A percentile compares a stretch with the other conserved stretches of the same genome.
These are phyloP conservation scores for Enteropsectra breve DNA, from an alignment of 371 early-diverging fungal species.

Conservation along the genomic window DNA sequence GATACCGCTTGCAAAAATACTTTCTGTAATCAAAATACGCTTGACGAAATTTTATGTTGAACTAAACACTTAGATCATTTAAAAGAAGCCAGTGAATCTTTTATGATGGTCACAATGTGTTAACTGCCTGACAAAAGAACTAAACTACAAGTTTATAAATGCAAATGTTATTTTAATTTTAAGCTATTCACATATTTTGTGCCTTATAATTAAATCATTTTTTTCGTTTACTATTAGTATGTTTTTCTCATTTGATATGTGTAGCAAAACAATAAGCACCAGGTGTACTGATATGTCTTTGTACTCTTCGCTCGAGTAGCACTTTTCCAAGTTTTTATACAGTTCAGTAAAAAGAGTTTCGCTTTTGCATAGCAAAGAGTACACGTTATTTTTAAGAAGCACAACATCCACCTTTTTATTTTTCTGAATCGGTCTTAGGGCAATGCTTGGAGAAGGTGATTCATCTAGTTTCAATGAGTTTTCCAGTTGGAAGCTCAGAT, in stretches of 20 bases:
- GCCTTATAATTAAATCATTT: no score
- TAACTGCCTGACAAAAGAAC: no score
- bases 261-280: conserved; percentile 58
- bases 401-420: conserved; percentile 52
- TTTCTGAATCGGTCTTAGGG: conserved; percentile 1
- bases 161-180: no score
- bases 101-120: no score
- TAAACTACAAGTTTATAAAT: no score
- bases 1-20: no score
- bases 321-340: conserved; percentile 16
- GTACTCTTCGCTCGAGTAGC: conserved; percentile 33
- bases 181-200: no score
- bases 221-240: neutral
- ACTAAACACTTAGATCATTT: no score
- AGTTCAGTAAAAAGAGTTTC: conserved; percentile 13
- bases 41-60: no score
- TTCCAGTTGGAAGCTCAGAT: conserved; percentile 5
- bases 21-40: no score
- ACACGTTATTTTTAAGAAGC: conserved; percentile 43
- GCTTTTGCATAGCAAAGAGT: conserved; percentile 5
- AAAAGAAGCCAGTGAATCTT: no score
- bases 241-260: conserved; percentile 58
- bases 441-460: neutral
- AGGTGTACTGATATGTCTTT: conserved; percentile 59
- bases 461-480: conserved; percentile 17